Conservation (phyloP, 2,329 filamentous ascomycete species). For the Plenodomus biglobosus region DNA sequence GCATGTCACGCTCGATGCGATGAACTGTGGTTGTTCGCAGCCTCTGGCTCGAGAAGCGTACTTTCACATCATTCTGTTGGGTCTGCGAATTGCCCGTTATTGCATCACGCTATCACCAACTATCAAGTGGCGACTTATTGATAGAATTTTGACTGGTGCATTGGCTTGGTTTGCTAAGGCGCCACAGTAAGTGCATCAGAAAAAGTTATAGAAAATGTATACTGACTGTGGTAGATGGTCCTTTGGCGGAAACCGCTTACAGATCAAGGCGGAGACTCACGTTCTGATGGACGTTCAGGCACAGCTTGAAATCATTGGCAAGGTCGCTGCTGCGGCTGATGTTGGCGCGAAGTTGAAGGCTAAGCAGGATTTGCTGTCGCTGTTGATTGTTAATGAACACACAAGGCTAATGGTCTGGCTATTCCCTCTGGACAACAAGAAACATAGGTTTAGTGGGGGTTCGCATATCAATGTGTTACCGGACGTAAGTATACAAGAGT, state of each 20-base stretch:
- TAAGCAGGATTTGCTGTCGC: constrained; percentile 80
- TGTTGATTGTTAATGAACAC: constrained; percentile 83
- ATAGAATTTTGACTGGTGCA: constrained; percentile 81
- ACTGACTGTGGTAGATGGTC: constrained; percentile 67
- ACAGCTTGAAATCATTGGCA: constrained; percentile 65
- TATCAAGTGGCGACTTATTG: constrained; percentile 80
- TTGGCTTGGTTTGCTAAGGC: constrained; percentile 84
- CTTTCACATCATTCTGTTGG: constrained; percentile 83
- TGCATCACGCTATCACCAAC: constrained; percentile 65
- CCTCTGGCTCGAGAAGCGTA: constrained; percentile 90
- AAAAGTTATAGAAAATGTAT: background rate
- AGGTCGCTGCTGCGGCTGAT: constrained; percentile 54
- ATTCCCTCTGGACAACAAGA: constrained; percentile 70
- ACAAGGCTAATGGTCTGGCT: constrained; percentile 86
- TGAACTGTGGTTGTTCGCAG: constrained; percentile 66
- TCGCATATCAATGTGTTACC: constrained; percentile 46
- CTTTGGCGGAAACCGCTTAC: constrained; percentile 89
- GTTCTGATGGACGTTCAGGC: constrained; percentile 73
- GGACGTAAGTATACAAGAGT: constrained; percentile 36
- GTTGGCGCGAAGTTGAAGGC: constrained; percentile 66
- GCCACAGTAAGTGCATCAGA: constrained; percentile 58
- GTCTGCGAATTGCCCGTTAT: constrained; percentile 72
- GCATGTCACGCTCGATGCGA: constrained; percentile 72
- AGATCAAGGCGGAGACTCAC: constrained; percentile 89
- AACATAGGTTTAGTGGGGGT: constrained; percentile 52